Evolutionary conservation across 106 monocot genomes (phyloP), one percentile per base, ranked within the genome.

Genomic region (Amphibolis antarctica): DNA sequence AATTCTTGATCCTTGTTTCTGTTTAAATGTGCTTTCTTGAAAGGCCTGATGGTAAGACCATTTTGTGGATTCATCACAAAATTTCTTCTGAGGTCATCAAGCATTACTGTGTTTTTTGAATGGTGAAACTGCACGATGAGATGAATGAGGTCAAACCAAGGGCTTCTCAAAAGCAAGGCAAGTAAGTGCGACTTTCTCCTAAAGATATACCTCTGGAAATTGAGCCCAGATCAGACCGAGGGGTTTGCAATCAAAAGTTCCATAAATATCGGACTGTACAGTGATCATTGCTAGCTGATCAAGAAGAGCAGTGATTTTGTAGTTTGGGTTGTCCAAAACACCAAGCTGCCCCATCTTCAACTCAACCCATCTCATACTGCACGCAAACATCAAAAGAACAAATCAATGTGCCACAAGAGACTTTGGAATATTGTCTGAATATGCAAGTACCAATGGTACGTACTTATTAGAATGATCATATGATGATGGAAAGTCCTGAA

Each of bases 31-130:
- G 98, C 87, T 60, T 81, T 87, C 69, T 70, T 80, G 59, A 91
- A 99, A 31, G 98, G 98, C 49, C 73, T 87, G 28, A 99, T 91
- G 4, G 77, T 77, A 17, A 99, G 87, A 23, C 98, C 98, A 75
- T 99, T 98, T 75, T 92, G 87, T 53, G 98, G 98, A 66, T 99
- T 99, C 98, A 99, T 99, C 72, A 91, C 98, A 64, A 91, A 99
- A 68, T 99, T 99, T 73, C 98, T 82, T 71, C 76, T 72, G 0
- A 99, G 85, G 55, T 99, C 98, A 64, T 99, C 91, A 69, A 99
- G 88, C 91, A 99, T 99, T 50, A 99, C 85, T 20, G 91, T 83
- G 63, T 99, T 91, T 71, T 24, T 88, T 42, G 80, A 72, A 69
- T 21, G 88, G 67, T 91, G 91, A 42, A 72, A 88, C 98, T 99